Conservation (phyloP, 129 eudicot species). For the Centrapalus pauciflorus region DNA sequence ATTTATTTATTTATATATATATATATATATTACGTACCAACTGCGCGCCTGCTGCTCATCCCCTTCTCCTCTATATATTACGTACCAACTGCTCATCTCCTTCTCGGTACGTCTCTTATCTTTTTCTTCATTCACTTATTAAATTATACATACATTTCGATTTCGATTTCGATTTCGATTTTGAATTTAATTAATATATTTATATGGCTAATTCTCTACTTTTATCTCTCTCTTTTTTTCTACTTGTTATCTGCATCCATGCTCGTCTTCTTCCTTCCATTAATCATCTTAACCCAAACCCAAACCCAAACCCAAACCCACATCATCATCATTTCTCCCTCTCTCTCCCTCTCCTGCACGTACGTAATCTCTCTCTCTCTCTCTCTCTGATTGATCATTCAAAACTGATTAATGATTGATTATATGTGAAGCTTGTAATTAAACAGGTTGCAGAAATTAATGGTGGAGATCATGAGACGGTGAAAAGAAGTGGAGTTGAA, state of each 20-base stretch:
- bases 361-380: not conserved
- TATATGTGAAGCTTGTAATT: not conserved
- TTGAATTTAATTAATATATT: constrained; percentile 2
- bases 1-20: too few species aligned
- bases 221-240: not conserved
- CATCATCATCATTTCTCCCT: constrained; percentile 9
- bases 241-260: constrained; percentile 28
- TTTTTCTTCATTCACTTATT: too few species aligned
- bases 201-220: constrained; percentile 18
- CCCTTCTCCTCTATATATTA: constrained; percentile 1
- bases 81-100: too few species aligned
- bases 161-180: too few species aligned
- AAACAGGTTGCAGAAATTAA: constrained; percentile 16
- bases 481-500: not conserved
- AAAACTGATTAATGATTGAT: too few species aligned
- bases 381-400: too few species aligned
- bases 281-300: too few species aligned
- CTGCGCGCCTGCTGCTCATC: too few species aligned
- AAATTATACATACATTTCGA: too few species aligned
- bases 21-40: too few species aligned
- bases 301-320: constrained; percentile 21
- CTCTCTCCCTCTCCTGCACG: constrained; percentile 9
- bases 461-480: constrained; percentile 4
- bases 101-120: too few species aligned
- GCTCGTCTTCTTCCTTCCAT: constrained; percentile 35